These are phyloP conservation scores for Cercospora zeae-maydis DNA, from an alignment of 2,329 filamentous ascomycete genomes.

Conservation along the genomic window DNA sequence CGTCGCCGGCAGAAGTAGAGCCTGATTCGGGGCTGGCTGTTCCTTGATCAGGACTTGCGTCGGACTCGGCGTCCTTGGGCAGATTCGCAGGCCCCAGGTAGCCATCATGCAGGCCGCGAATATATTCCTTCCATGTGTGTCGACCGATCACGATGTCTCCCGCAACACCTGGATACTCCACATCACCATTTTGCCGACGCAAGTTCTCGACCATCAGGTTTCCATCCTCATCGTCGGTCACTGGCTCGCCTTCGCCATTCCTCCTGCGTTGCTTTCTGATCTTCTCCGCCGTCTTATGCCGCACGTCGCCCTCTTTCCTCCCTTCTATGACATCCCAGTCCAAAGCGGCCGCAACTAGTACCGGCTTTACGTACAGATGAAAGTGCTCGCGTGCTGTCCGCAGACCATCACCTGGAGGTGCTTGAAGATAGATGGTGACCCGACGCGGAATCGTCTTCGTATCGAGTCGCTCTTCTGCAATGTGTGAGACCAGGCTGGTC, in stretches of 20 bases:
- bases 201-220: constrained; percentile 57
- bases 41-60: constrained; percentile 12
- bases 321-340: constrained; percentile 98
- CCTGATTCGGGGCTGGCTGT: neutral
- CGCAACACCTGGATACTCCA: constrained; percentile 66
- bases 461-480: constrained; percentile 72
- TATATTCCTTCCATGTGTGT: constrained; percentile 96
- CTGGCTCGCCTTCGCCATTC: constrained; percentile 50
- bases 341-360: constrained; percentile 81
- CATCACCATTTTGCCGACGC: constrained; percentile 63
- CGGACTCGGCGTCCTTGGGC: constrained; percentile 42
- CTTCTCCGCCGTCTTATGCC: constrained; percentile 80
- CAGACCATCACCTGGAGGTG: constrained; percentile 81
- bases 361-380: constrained; percentile 90
- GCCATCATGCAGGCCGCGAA: constrained; percentile 88
- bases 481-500: constrained; percentile 77
- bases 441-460: constrained; percentile 73
- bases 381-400: constrained; percentile 89
- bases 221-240: constrained; percentile 51
- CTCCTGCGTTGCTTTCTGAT: constrained; percentile 66
- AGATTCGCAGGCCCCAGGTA: constrained; percentile 83
- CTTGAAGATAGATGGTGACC: constrained; percentile 79
- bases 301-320: constrained; percentile 83
- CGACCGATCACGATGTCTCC: constrained; percentile 88
- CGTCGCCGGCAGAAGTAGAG: constrained; percentile 28